Conservation (phyloP, 2,329 filamentous ascomycete genomes). For the Fusarium neocosmosporiellum region DNA sequence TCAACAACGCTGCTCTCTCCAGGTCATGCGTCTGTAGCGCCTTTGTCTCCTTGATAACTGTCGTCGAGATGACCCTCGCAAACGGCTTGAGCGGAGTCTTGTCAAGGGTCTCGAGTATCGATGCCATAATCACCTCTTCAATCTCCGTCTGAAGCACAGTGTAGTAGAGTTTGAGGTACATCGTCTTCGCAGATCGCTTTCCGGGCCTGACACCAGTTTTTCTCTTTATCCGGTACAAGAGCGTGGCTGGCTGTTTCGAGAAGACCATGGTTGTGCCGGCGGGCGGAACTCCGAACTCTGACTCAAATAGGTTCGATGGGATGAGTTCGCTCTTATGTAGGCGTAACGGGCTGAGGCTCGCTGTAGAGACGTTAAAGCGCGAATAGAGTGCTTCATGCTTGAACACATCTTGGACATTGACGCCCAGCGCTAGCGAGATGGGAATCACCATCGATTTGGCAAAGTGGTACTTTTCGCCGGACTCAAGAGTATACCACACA, state of each 20-base stretch:
- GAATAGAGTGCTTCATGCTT: conserved; percentile 86
- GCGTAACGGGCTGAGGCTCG: conserved; percentile 78
- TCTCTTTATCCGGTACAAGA: conserved; percentile 81
- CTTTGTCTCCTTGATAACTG: conserved; percentile 57
- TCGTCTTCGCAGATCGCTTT: conserved; percentile 51
- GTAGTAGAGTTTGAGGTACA: conserved; percentile 81
- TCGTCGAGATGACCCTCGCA: conserved; percentile 57
- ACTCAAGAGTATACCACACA: conserved; percentile 75
- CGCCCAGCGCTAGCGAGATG: conserved; percentile 84
- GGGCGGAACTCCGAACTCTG: conserved; percentile 68
- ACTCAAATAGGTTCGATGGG: conserved; percentile 75
- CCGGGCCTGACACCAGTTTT: conserved; percentile 56
- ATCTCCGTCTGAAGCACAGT: conserved; percentile 82
- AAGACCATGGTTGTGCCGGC: conserved; percentile 73
- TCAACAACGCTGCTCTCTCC: conserved; percentile 66
- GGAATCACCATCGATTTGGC: conserved; percentile 70
- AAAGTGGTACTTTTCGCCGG: conserved; percentile 59
- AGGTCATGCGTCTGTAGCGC: conserved; percentile 62
- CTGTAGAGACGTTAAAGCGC: conserved; percentile 89
- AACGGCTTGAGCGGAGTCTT: conserved; percentile 58
- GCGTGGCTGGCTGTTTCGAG: conserved; percentile 81
- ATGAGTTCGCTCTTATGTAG: conserved; percentile 78
- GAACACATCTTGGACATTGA: conserved; percentile 97
- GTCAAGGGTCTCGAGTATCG: conserved; percentile 54
- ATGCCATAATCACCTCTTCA: conserved; percentile 58